Evolutionary conservation across 768 basidiomycete genomes (phyloP), one percentile per base, ranked within the genome.

Genomic region (Boletus edulis): DNA sequence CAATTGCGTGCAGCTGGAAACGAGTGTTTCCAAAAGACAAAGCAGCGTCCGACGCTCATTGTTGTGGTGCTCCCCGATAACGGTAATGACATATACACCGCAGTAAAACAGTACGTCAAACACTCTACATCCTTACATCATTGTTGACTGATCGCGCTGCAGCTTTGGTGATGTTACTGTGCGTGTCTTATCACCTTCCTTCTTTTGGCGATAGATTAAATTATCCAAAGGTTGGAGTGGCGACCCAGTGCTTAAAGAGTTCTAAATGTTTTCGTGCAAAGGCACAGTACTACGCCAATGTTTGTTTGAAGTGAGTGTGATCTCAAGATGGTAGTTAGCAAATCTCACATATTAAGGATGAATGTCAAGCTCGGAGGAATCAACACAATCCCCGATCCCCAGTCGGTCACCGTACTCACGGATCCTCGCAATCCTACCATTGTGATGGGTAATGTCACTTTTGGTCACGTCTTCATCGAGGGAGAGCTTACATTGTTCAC

Each of bases 331-430:
- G 14, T 20, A 15, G 24, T 14, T 52, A 38, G 10, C 24, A 29
- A 27, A 47, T 38, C 47, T 55, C 54, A 52, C 49, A 37, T 17
- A 24, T 22, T 20, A 56, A 92, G 89, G 67, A 78, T 92, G 61
- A 92, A 92, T 56, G 90, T 90, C 18, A 92, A 93, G 67, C 76
- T 92, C 0, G 91, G 90, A 14, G 91, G 91, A 1, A 87, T 91
- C 66, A 93, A 93, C 65, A 81, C 83, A 2, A 76, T 93, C 31
- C 90, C 89, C 0, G 86, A 89, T 48, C 78, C 86, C 0, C 73
- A 78, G 13, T 85, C 85, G 0, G 85, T 88, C 2, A 75, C 80
- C 0, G 78, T 81, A 9, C 73, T 93, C 11, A 81, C 83, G 0
- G 89, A 93, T 62, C 81, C 84, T 1, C 76, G 80, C 29, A 82